Evolutionary conservation across 768 basidiomycete genomes (phyloP).

Genomic region (Psilocybe subaeruginosa): DNA sequence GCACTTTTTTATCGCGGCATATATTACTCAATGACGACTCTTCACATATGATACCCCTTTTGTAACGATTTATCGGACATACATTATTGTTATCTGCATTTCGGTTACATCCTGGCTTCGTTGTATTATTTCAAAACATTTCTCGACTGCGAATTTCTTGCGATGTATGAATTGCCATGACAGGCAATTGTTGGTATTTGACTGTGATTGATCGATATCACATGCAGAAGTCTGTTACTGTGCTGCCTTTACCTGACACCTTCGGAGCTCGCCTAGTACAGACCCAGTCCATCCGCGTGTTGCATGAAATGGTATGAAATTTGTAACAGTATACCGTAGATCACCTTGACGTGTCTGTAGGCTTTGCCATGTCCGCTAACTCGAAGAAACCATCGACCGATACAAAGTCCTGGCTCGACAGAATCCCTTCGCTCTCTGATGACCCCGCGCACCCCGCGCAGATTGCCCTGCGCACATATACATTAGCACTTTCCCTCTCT

Average conservation of each 20-base stretch:
- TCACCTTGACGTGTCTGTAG: background rate
- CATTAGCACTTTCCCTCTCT: constrained; percentile 62
- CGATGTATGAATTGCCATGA: background rate
- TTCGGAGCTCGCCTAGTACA: background rate
- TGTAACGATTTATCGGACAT: background rate
- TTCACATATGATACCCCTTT: no score
- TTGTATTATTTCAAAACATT: no score
- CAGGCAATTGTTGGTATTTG: background rate
- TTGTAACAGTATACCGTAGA: background rate
- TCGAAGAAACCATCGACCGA: background rate
- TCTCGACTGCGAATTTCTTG: background rate
- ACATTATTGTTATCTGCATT: no score
- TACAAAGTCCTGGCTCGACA: constrained; percentile 21
- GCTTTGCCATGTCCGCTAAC: background rate
- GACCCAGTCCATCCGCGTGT: background rate
- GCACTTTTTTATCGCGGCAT: no score
- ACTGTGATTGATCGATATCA: constrained; percentile 4
- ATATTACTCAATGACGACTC: no score
- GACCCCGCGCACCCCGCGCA: constrained; percentile 55
- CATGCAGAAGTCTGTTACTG: background rate
- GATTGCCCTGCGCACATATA: constrained; percentile 69
- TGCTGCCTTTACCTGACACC: background rate
- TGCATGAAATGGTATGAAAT: constrained; percentile 2
- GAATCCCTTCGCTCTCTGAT: constrained; percentile 30
- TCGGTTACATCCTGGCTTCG: no score